Base-by-base conservation (phyloP, 139 green algal genomes). In the Chlorella sp. region DNA sequence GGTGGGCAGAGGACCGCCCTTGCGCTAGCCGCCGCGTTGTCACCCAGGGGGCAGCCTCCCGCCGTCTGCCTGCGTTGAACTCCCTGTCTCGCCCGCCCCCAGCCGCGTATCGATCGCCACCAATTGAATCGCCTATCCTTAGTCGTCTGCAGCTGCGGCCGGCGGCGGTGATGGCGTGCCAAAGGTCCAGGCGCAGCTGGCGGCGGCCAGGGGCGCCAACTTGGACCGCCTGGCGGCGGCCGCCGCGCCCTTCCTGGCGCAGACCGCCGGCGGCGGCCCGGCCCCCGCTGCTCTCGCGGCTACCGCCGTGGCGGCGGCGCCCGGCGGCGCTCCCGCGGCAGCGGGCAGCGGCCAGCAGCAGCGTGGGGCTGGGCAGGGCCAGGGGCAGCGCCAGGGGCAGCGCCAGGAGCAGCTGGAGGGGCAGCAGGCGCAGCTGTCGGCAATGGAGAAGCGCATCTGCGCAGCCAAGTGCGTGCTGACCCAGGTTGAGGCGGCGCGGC, bases 121-220 rank as follows among this genome's bases (percentile, higher is more conserved):
- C n/a, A n/a, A n/a, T n/a, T n/a, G n/a, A n/a, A n/a, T n/a, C n/a
- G n/a, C n/a, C n/a, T n/a, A n/a, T n/a, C n/a, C n/a, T n/a, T n/a
- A n/a, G n/a, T n/a, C n/a, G n/a, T n/a, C 5, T 42, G 67, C 67
- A 66, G 53, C 33, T n/a, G 17, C 56, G 7, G 23, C 69, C 31
- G 51, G 38, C 3, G 46, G 33, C 8, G 36, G 27, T 8, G 67
- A 35, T 27, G 58, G 53, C n/a, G 2, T 75, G 27, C 38, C 53
- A 11, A 75, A 75, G 53, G 53, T 75, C 14, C 40, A 67, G 69
- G 53, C 53, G 69, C 69, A 75, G 69, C 69, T 75, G 53, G 38
- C n/a, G 2, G 7, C 29, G 25, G 69, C 69, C 29, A 75, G 66
- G 53, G 69, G 53, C 3, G 69, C 69, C 2, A 40, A 75, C 33